Conservation (phyloP, 768 basidiomycete species). For the Fomitopsis pulvina region DNA sequence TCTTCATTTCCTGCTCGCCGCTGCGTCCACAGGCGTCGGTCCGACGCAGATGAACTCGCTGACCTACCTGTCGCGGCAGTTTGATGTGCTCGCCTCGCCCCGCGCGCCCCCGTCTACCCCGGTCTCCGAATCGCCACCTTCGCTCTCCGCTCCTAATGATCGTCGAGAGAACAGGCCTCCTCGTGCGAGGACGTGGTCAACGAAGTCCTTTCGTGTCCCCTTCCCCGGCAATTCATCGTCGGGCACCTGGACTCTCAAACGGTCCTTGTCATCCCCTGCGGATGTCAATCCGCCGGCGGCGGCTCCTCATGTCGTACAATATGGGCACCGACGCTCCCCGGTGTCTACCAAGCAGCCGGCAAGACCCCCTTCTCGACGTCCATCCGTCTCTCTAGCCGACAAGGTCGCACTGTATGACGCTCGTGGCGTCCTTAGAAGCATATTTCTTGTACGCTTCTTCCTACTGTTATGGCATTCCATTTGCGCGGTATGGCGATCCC, state of each 20-base stretch:
- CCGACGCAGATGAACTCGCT: slow-evolving; percentile 67
- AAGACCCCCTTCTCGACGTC: slow-evolving; percentile 15
- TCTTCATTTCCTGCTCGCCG: slow-evolving; percentile 10
- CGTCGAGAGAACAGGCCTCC: slow-evolving; percentile 20
- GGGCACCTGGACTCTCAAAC: slow-evolving; percentile 35
- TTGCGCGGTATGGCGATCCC: slow-evolving; percentile 53
- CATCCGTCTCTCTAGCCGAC: slow-evolving; percentile 21
- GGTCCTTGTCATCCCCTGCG: slow-evolving; percentile 61
- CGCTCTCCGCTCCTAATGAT: slow-evolving; percentile 20
- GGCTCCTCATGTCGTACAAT: background rate
- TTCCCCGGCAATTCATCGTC: slow-evolving; percentile 22
- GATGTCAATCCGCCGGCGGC: slow-evolving; percentile 28
- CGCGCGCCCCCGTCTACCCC: slow-evolving; percentile 56
- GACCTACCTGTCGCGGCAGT: slow-evolving; percentile 72
- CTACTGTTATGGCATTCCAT: slow-evolving; percentile 65
- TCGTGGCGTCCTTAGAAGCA: slow-evolving; percentile 31
- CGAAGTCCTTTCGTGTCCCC: slow-evolving; percentile 43
- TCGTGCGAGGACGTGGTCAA: slow-evolving; percentile 52
- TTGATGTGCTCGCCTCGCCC: slow-evolving; percentile 65
- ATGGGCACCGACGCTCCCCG: slow-evolving; percentile 4
- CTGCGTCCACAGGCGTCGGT: slow-evolving; percentile 15
- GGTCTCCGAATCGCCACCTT: slow-evolving; percentile 29
- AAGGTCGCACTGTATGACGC: slow-evolving; percentile 15
- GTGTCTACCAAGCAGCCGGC: slow-evolving; percentile 9
- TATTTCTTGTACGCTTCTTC: slow-evolving; percentile 68